Conservation (phyloP, 441 rosid species). For the Gossypium davidsonii region DNA sequence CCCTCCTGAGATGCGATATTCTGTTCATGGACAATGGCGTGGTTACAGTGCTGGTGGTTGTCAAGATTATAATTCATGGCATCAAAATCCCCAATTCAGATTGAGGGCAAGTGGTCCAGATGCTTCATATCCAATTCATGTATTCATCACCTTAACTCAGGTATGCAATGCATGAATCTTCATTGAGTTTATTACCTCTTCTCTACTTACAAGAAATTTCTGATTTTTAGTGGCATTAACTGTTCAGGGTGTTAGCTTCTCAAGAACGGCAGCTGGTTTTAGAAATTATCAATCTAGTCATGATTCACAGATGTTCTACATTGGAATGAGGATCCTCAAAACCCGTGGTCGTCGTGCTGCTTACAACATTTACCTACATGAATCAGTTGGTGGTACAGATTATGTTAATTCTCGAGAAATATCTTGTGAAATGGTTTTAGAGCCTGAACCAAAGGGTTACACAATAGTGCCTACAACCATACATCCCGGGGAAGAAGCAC, state of each 20-base stretch:
- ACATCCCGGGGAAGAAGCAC: slow-evolving; percentile 99
- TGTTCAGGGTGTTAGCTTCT: slow-evolving; percentile 94
- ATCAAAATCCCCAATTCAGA: slow-evolving; percentile 98
- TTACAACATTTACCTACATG: slow-evolving; percentile 92
- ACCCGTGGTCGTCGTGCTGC: slow-evolving; percentile 98
- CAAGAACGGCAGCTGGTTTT: slow-evolving; percentile 94
- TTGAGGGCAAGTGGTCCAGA: slow-evolving; percentile 87
- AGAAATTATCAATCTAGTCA: slow-evolving; percentile 95
- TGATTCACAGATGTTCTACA: slow-evolving; percentile 94
- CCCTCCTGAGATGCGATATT: slow-evolving; percentile 97
- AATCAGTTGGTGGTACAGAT: slow-evolving; percentile 99
- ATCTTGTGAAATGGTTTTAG: slow-evolving; percentile 99
- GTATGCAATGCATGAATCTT: slow-evolving; percentile 27
- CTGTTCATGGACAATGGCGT: slow-evolving; percentile 96
- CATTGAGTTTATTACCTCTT: not conserved
- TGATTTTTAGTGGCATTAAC: not conserved
- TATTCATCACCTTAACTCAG: slow-evolving; percentile 97
- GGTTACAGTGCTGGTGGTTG: slow-evolving; percentile 99
- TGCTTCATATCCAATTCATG: slow-evolving; percentile 87
- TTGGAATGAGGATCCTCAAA: slow-evolving; percentile 98
- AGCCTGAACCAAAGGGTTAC: slow-evolving; percentile 99
- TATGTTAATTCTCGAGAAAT: slow-evolving; percentile 98
- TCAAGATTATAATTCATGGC: slow-evolving; percentile 98
- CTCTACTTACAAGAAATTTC: not conserved
- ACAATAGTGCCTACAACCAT: slow-evolving; percentile 98